These are phyloP conservation scores for Fusarium redolens DNA, from an alignment of 2,329 filamentous ascomycete genomes.

Conservation along the genomic window DNA sequence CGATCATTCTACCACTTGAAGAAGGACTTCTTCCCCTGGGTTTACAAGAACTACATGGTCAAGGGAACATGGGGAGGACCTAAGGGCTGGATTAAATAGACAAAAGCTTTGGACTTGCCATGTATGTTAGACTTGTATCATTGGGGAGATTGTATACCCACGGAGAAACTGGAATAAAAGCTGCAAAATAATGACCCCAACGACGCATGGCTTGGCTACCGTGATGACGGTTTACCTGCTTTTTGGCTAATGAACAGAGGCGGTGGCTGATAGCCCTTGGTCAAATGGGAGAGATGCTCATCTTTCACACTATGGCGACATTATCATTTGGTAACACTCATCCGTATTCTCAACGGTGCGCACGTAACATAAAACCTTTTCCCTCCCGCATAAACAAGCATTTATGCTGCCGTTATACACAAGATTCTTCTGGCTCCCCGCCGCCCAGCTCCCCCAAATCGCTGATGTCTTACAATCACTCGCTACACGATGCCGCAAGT, in stretches of 20 bases:
- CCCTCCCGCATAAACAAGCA: fast-evolving
- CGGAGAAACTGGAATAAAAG: background rate
- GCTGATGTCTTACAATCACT: background rate
- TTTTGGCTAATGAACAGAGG: background rate
- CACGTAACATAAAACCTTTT: background rate
- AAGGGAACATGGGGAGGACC: slow-evolving; percentile 72
- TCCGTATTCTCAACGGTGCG: fast-evolving
- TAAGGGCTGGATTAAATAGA: slow-evolving; percentile 58
- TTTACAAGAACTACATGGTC: slow-evolving; percentile 69
- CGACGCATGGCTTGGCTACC: fast-evolving
- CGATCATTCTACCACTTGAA: slow-evolving; percentile 71
- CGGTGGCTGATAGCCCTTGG: background rate
- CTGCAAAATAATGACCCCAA: background rate
- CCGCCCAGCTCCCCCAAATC: background rate
- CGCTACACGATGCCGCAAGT: background rate
- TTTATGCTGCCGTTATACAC: background rate
- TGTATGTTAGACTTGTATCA: slow-evolving; percentile 18
- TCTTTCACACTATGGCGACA: background rate
- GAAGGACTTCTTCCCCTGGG: slow-evolving; percentile 76
- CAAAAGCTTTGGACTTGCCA: slow-evolving; percentile 12
- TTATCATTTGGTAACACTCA: too few relatives aligned
- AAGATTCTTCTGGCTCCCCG: background rate
- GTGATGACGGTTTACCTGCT: background rate
- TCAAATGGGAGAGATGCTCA: background rate
- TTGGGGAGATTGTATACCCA: slow-evolving; percentile 13